Evolutionary conservation across 345 rosid genomes (phyloP).

Genomic region (Mallotus nudiflorus): DNA sequence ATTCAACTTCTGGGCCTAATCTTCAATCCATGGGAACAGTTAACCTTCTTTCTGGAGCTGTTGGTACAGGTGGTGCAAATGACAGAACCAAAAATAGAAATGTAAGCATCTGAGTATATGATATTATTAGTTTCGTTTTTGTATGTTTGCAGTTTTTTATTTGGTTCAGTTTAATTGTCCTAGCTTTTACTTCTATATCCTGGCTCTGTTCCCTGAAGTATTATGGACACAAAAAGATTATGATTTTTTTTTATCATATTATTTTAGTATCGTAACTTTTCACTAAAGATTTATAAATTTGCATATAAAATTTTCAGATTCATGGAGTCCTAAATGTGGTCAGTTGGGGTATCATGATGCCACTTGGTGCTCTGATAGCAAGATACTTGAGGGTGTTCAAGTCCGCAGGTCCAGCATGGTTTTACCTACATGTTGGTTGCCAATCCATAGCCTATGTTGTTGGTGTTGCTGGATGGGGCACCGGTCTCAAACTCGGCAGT

Average conservation of each 20-base stretch:
- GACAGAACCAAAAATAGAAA: slow-evolving; percentile 50
- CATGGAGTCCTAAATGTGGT: slow-evolving; percentile 81
- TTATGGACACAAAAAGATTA: too few relatives aligned
- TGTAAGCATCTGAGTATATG: slow-evolving; percentile 48
- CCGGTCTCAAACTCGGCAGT: slow-evolving; percentile 86
- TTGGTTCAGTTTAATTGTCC: too few relatives aligned
- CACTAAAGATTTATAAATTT: not conserved
- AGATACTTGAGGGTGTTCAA: slow-evolving; percentile 77
- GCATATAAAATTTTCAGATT: slow-evolving; percentile 40
- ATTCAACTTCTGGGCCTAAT: slow-evolving; percentile 55
- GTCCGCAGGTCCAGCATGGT: slow-evolving; percentile 84
- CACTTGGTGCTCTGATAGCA: slow-evolving; percentile 68
- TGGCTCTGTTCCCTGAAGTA: too few relatives aligned
- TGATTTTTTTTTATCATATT: too few relatives aligned
- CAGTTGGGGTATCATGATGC: slow-evolving; percentile 92
- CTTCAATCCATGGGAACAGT: slow-evolving; percentile 56
- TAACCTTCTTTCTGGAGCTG: slow-evolving; percentile 58
- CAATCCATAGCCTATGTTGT: slow-evolving; percentile 68
- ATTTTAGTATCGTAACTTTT: too few relatives aligned
- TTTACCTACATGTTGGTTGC: slow-evolving; percentile 76
- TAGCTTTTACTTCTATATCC: too few relatives aligned
- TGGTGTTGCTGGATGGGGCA: slow-evolving; percentile 89
- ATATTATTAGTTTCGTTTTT: too few relatives aligned
- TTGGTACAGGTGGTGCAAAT: slow-evolving; percentile 39
- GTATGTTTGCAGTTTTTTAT: too few relatives aligned